phyloP scores from a whole-genome alignment of 2,329 filamentous ascomycete genomes.

The Penicillium sp. region DNA sequence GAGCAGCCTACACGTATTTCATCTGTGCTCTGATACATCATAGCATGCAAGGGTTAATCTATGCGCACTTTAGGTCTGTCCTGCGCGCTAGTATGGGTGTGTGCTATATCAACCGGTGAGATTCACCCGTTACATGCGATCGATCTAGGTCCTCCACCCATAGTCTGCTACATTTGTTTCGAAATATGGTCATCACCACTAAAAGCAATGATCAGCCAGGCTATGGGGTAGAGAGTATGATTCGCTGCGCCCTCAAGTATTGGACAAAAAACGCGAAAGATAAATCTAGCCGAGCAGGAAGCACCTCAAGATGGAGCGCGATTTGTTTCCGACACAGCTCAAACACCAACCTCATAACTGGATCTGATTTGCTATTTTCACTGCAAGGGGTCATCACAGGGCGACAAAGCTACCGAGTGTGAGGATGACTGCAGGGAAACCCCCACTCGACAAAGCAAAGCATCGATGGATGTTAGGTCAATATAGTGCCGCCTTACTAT shows the following conservation, averaged over 20 bases:
- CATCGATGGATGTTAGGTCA: background rate
- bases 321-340: slow-evolving; percentile 15
- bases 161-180: no score
- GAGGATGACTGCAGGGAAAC: slow-evolving; percentile 15
- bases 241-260: no score
- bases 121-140: no score
- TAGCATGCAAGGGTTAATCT: no score
- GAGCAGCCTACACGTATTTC: no score
- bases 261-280: background rate
- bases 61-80: no score
- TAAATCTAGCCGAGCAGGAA: slow-evolving; percentile 12
- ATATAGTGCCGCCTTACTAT: background rate
- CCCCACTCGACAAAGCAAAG: background rate
- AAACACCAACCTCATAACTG: slow-evolving; percentile 3
- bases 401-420: background rate
- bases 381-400: slow-evolving; percentile 17
- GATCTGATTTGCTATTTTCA: slow-evolving; percentile 14
- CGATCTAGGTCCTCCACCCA: no score
- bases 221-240: no score
- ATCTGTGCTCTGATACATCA: background rate
- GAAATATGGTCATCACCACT: no score
- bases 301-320: slow-evolving; percentile 11
- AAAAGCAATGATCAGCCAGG: no score
- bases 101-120: no score
- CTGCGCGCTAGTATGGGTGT: no score